phyloP scores from a whole-genome alignment of 495 filamentous ascomycete species.

The Penicillium alfredii region DNA sequence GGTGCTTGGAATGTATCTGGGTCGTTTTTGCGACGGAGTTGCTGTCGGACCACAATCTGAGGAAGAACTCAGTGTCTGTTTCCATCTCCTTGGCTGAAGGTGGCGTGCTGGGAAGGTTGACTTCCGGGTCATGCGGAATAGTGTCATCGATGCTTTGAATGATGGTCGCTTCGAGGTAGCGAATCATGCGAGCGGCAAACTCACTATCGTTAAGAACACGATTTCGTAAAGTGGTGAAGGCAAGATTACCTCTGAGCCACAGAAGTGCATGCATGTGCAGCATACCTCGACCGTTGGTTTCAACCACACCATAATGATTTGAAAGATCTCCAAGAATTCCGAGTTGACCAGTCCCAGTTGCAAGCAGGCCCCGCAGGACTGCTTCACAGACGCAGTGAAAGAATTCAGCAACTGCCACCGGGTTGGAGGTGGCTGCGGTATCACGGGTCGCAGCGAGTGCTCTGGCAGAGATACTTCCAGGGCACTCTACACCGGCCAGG shows the following conservation, averaged over 20 bases:
- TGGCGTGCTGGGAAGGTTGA: neutral
- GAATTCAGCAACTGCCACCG: conserved; percentile 10
- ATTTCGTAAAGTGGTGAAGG: conserved; percentile 5
- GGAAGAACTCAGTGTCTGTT: conserved; percentile 2
- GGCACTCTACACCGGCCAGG: neutral
- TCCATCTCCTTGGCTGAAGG: neutral
- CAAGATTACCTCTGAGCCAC: conserved; percentile 12
- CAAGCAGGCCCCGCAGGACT: conserved; percentile 4
- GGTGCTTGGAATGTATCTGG: conserved; percentile 8
- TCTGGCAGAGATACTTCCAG: neutral
- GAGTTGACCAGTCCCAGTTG: neutral
- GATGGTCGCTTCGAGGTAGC: conserved; percentile 8
- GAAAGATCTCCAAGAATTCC: conserved; percentile 13
- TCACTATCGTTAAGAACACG: conserved; percentile 3
- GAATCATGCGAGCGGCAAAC: conserved; percentile 6
- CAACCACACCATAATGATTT: conserved; percentile 14
- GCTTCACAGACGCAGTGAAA: conserved; percentile 10
- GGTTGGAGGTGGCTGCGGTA: conserved; percentile 4
- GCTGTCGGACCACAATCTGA: neutral
- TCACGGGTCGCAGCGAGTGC: neutral
- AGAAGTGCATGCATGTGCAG: conserved; percentile 11
- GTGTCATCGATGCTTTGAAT: conserved; percentile 3
- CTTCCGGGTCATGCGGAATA: neutral
- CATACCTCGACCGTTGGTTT: conserved; percentile 17
- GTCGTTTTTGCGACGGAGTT: conserved; percentile 1